Percentiles rank a stretch among this genome's conserved stretches.
Conservation (phyloP, 768 basidiomycete species). For the Agrocybe pediades region DNA sequence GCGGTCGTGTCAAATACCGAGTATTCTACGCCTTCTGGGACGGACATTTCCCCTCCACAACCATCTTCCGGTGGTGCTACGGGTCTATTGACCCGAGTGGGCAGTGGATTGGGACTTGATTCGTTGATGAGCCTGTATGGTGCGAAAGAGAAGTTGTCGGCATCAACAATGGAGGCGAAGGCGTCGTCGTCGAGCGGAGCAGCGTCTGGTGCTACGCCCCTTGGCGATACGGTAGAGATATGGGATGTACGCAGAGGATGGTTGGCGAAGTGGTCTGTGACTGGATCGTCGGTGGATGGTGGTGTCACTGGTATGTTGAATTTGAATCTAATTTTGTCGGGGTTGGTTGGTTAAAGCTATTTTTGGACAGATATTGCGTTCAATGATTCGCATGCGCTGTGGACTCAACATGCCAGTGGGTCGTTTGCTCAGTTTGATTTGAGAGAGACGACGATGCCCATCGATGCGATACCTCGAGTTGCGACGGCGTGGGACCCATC, state of each 20-base stretch:
- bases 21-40: conserved; percentile 34
- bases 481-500: conserved; percentile 67
- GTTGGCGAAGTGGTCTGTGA: conserved; percentile 82
- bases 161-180: too few relatives aligned
- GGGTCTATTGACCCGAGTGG: conserved; percentile 25
- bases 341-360: conserved; percentile 1
- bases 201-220: too few relatives aligned
- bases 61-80: conserved; percentile 12
- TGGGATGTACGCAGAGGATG: conserved; percentile 86
- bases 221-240: conserved; percentile 71
- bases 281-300: conserved; percentile 65
- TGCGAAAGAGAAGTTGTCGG: conserved; percentile 15
- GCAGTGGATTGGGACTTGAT: conserved; percentile 31
- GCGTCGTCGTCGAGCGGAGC: too few relatives aligned
- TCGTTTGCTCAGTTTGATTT: conserved; percentile 81
- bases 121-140: conserved; percentile 18
- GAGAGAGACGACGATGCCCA: conserved; percentile 59
- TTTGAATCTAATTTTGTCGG: background rate
- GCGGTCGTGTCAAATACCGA: conserved; percentile 72
- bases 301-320: conserved; percentile 63
- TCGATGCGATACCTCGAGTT: conserved; percentile 67
- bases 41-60: conserved; percentile 16
- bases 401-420: conserved; percentile 75
- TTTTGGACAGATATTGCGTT: conserved; percentile 61
- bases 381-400: conserved; percentile 69